Evolutionary conservation across 805 yeast species (phyloP), one percentile per base, ranked within the genome.

Genomic region (Saccharomycopsis sp.): DNA sequence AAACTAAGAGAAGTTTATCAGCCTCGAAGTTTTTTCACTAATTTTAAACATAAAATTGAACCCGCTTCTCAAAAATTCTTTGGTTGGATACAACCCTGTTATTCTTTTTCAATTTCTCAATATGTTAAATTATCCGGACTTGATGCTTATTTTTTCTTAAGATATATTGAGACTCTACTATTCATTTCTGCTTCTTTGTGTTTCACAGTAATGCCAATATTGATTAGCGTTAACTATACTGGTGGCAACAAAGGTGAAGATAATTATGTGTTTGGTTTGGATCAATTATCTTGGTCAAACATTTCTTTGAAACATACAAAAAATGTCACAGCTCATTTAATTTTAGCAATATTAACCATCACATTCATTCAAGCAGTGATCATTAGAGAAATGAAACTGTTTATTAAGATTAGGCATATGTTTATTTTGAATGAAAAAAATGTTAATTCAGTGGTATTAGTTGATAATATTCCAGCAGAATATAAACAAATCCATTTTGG

Each of bases 121-220:
- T 77, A 73, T 49, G 52, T 66, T 21, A 56, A 31, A 2, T 20
- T 62, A 4, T 58, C 70, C 45, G 94, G 95, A 0, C 54, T 83
- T 5, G 95, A 86, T 55, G 76, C 87, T 0, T 84, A 79, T 54
- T 77, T 79, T 52, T 79, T 83, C 48, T 51, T 84, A 2, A 57
- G 95, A 37, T 84, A 70, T 50, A 52, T 85, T 34, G 56, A 62
- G 36, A 59, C 78, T 3, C 51, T 81, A 9, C 52, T 74, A 25
- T 45, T 69, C 2, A 63, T 79, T 34, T 79, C 79, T 51, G 49
- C 61, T 1, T 64, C 68, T 0, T 55, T 79, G 18, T 77, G 84
- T 0, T 38, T 70, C 0, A 44, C 79, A 9, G 72, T 75, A 40
- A 58, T 81, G 21, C 70, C 84, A 0, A 58, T 80, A 0, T 59